Conservation (phyloP, 768 basidiomycete species). For the Leucocoprinus sp. region DNA sequence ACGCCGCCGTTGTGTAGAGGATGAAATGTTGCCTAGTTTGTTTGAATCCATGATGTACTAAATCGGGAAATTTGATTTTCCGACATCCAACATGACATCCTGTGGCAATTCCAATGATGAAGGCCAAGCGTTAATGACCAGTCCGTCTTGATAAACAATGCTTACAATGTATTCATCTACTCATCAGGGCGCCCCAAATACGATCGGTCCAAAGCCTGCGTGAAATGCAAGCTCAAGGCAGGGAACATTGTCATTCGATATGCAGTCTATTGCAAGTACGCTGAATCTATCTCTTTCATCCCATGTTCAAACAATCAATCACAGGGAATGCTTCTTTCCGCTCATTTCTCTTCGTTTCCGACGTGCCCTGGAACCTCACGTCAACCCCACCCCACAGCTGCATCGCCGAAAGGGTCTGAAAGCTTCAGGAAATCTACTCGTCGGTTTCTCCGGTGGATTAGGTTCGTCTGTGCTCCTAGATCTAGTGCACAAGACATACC, state of each 20-base stretch:
- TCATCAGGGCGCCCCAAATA: slow-evolving; percentile 53
- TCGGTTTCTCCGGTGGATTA: slow-evolving; percentile 75
- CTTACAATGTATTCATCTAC: not conserved
- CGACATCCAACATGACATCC: slow-evolving; percentile 23
- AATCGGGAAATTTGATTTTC: not conserved
- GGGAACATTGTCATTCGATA: slow-evolving; percentile 73
- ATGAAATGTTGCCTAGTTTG: not conserved
- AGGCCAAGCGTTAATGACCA: slow-evolving; percentile 56
- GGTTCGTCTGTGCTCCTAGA: slow-evolving; percentile 70
- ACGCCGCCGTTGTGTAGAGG: not conserved
- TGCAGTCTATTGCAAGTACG: slow-evolving; percentile 80
- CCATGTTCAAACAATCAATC: not conserved
- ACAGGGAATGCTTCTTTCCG: slow-evolving; percentile 50
- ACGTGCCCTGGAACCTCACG: slow-evolving; percentile 51
- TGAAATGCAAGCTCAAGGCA: slow-evolving; percentile 60
- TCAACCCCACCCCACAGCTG: slow-evolving; percentile 30
- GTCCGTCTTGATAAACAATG: slow-evolving; percentile 23
- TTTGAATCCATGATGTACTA: slow-evolving; percentile 7
- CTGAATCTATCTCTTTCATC: slow-evolving; percentile 6
- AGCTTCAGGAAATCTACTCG: slow-evolving; percentile 57
- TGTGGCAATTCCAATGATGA: slow-evolving; percentile 62
- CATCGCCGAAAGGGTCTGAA: slow-evolving; percentile 46
- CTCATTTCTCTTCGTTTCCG: slow-evolving; percentile 58
- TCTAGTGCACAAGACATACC: slow-evolving; percentile 53
- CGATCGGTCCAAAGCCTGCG: slow-evolving; percentile 57